Percentiles rank a stretch among this genome's conserved stretches.
Conservation (phyloP, 1,284 basidiomycete species). For the Porogramme epimiltina region DNA sequence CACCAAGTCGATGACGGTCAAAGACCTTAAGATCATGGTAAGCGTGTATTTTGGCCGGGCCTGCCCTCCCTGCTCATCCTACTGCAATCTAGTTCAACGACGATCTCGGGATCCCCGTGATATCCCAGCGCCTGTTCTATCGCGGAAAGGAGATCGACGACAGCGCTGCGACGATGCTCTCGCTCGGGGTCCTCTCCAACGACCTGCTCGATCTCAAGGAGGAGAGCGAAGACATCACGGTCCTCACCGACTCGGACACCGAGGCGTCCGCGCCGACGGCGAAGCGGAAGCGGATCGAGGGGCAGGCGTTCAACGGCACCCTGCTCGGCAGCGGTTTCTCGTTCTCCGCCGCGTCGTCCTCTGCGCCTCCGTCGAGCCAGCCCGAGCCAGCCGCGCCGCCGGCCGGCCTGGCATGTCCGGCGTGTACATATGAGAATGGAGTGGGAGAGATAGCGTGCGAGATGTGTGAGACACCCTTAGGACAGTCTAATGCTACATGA, state of each 20-base stretch:
- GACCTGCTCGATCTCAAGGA: conserved; percentile 69
- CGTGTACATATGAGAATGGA: conserved; percentile 33
- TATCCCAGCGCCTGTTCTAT: conserved; percentile 72
- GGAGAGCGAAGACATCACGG: conserved; percentile 58
- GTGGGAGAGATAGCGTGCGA: conserved; percentile 23
- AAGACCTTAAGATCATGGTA: conserved; percentile 76
- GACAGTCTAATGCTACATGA: conserved; percentile 9
- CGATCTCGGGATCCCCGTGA: conserved; percentile 64
- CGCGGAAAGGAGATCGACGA: conserved; percentile 64
- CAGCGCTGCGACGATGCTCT: conserved; percentile 57
- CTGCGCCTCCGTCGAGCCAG: conserved; percentile 18
- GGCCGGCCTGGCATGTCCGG: conserved; percentile 23
- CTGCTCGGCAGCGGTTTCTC: conserved; percentile 46
- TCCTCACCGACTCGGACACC: conserved; percentile 54
- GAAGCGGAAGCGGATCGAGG: conserved; percentile 54
- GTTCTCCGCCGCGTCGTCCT: conserved; percentile 17
- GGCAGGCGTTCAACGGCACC: conserved; percentile 75
- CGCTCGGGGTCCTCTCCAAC: conserved; percentile 63
- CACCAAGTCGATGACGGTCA: conserved; percentile 66
- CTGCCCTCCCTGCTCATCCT: not conserved
- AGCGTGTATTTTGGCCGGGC: conserved; percentile 21
- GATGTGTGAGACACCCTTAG: conserved; percentile 30
- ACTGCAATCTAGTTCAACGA: conserved; percentile 52
- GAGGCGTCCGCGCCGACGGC: conserved; percentile 25
- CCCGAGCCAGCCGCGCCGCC: conserved; percentile 6